phyloP scores from a whole-genome alignment of 768 basidiomycete genomes.

The Suillus weaverae region DNA sequence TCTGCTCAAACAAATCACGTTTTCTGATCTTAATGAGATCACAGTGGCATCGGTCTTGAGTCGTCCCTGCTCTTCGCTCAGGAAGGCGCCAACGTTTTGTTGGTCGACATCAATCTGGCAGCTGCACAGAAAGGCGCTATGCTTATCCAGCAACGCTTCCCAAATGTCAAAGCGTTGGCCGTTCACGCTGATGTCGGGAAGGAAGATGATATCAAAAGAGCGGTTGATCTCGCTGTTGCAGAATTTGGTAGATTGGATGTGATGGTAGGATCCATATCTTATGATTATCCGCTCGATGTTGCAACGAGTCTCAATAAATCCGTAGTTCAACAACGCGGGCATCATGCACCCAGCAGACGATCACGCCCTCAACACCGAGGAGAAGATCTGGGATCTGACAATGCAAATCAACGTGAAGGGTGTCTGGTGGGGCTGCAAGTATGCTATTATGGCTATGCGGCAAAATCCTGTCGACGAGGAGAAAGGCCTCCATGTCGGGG shows the following conservation, averaged over 20 bases:
- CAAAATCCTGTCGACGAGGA: constrained; percentile 81
- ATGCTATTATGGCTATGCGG: constrained; percentile 96
- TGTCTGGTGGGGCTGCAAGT: constrained; percentile 99
- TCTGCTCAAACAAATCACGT: constrained; percentile 15
- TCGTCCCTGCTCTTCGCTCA: constrained; percentile 92
- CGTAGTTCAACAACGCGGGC: constrained; percentile 93
- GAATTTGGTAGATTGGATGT: constrained; percentile 94
- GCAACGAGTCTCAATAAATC: constrained; percentile 7
- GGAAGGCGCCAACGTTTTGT: constrained; percentile 89
- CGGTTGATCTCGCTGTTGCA: constrained; percentile 76
- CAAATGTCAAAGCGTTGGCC: constrained; percentile 67
- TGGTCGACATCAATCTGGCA: constrained; percentile 82
- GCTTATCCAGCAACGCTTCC: constrained; percentile 63
- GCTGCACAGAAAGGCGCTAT: constrained; percentile 69
- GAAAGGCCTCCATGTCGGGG: constrained; percentile 78
- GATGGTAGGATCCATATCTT: constrained; percentile 56
- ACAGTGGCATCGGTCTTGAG: constrained; percentile 94
- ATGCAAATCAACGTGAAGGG: constrained; percentile 97
- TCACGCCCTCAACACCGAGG: constrained; percentile 94
- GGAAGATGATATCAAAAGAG: constrained; percentile 80
- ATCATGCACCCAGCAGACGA: constrained; percentile 98
- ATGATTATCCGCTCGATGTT: background rate
- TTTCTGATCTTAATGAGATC: constrained; percentile 21
- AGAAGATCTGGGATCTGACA: constrained; percentile 92
- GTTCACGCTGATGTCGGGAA: constrained; percentile 85